Percentiles rank a stretch among this genome's conserved stretches.
phyloP scores from a whole-genome alignment of 129 eudicot genomes.

The Chrysanthemum lavandulifolium region DNA sequence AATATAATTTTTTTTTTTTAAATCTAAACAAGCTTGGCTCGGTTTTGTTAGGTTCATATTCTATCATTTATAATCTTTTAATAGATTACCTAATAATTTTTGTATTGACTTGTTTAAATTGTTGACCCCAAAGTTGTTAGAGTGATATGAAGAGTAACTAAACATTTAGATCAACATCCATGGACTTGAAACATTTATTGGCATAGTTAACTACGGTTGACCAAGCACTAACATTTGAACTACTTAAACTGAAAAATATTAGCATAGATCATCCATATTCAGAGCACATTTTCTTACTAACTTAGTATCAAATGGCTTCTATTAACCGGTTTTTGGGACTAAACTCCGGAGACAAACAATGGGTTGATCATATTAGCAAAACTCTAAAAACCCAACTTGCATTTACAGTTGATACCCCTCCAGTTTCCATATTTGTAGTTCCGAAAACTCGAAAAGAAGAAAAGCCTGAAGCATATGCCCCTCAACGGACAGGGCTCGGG shows the following conservation, averaged over 20 bases:
- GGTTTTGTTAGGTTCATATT: no score
- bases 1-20: no score
- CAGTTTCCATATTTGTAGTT: constrained; percentile 34
- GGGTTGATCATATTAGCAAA: constrained; percentile 37
- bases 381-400: constrained; percentile 28
- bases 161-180: no score
- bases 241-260: no score
- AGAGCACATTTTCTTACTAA: not conserved
- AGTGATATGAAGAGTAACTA: no score
- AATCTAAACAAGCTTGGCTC: no score
- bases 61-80: no score
- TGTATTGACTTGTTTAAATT: no score
- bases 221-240: not conserved
- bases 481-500: constrained; percentile 46
- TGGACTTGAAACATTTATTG: no score
- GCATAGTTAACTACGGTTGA: no score
- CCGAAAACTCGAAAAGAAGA: constrained; percentile 27
- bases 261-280: not conserved
- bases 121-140: no score
- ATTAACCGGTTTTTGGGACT: constrained; percentile 20
- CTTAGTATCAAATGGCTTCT: constrained; percentile 12
- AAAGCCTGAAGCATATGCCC: constrained; percentile 44
- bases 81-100: no score
- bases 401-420: constrained; percentile 24
- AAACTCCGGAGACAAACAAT: constrained; percentile 25